Evolutionary conservation across 2,329 filamentous ascomycete genomes (phyloP).

Genomic region (Alternaria longipes): DNA sequence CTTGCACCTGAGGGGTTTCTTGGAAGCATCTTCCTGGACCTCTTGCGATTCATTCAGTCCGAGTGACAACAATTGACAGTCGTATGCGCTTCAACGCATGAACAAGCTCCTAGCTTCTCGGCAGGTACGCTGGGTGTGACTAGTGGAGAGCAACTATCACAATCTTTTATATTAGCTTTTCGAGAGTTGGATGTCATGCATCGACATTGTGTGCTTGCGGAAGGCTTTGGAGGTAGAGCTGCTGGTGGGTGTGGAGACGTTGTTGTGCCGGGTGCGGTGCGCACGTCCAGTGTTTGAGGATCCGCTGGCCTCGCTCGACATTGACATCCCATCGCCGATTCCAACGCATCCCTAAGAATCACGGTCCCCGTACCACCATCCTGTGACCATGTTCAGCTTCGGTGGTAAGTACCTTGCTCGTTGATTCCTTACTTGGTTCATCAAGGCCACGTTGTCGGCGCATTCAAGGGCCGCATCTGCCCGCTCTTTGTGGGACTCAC

Average conservation of each 20-base stretch:
- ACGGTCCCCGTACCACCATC: constrained; percentile 3
- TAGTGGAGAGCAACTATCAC: constrained; percentile 15
- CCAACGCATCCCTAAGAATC: constrained; percentile 6
- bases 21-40: background rate
- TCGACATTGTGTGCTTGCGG: constrained; percentile 3
- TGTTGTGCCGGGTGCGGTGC: constrained; percentile 18
- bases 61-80: constrained; percentile 1
- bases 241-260: constrained; percentile 16
- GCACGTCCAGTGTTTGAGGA: constrained; percentile 26
- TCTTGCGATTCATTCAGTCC: background rate
- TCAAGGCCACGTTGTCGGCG: constrained; percentile 5
- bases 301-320: constrained; percentile 11
- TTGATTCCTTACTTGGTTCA: background rate
- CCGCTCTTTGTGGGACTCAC: background rate
- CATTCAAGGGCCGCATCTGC: constrained; percentile 5
- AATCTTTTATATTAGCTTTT: constrained; percentile 1
- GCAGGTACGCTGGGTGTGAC: constrained; percentile 2
- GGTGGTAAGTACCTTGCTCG: constrained; percentile 43
- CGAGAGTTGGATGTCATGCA: constrained; percentile 3
- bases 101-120: background rate
- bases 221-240: constrained; percentile 1
- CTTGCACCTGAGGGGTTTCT: background rate
- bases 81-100: background rate
- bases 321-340: constrained; percentile 11
- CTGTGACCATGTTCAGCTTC: constrained; percentile 48